A percentile compares a stretch with the other conserved stretches of the same genome.
phyloP scores from a whole-genome alignment of 1,284 basidiomycete genomes.

The Marasmius tenuissimus region DNA sequence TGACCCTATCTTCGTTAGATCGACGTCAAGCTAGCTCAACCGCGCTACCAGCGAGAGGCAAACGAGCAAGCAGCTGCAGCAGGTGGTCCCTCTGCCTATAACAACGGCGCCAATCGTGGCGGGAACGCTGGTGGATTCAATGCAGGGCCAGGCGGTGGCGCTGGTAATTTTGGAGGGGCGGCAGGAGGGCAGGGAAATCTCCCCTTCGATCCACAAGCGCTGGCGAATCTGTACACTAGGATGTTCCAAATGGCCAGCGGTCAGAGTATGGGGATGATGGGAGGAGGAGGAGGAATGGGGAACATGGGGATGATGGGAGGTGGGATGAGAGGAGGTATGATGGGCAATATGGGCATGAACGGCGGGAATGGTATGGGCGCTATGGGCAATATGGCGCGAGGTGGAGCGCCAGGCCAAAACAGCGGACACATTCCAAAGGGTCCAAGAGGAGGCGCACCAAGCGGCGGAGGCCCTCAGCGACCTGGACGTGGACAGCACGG shows the following conservation, averaged over 20 bases:
- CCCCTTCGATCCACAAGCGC: constrained; percentile 78
- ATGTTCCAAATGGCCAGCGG: constrained; percentile 78
- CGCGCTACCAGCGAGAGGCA: constrained; percentile 73
- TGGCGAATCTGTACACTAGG: constrained; percentile 77
- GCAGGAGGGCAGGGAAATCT: constrained; percentile 21
- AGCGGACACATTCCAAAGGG: constrained; percentile 62
- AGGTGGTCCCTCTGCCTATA: constrained; percentile 17
- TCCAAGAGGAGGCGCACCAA: constrained; percentile 60
- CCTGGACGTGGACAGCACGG: constrained; percentile 69
- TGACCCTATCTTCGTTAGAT: constrained; percentile 53
- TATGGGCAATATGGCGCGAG: constrained; percentile 37
- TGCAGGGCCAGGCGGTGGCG: constrained; percentile 34
- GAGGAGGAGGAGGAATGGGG: constrained; percentile 39
- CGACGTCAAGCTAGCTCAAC: constrained; percentile 93
- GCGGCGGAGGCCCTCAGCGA: constrained; percentile 73
- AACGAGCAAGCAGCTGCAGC: constrained; percentile 22
- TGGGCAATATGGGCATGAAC: constrained; percentile 44
- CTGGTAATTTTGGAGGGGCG: constrained; percentile 19
- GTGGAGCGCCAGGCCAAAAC: constrained; percentile 23
- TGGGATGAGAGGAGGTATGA: constrained; percentile 42
- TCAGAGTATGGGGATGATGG: constrained; percentile 47
- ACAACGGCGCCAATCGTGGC: constrained; percentile 17
- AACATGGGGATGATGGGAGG: constrained; percentile 35
- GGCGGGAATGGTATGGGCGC: constrained; percentile 11
- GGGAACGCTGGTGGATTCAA: constrained; percentile 18